Evolutionary conservation across 106 monocot species (phyloP), one percentile per base, ranked within the genome.

Genomic region (Iris macrosiphon): DNA sequence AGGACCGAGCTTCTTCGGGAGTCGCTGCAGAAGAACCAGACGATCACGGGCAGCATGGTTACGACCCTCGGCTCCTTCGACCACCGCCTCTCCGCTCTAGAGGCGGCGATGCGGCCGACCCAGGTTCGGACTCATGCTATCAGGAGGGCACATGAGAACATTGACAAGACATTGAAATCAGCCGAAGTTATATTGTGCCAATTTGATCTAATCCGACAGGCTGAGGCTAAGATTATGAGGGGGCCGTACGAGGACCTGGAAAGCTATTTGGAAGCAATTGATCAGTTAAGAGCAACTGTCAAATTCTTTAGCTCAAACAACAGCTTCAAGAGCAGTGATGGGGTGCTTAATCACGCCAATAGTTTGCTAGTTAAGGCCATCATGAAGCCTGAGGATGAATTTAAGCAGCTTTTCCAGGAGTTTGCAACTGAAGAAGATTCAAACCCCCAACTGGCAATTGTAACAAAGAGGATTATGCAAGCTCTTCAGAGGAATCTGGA

Each of bases 401-500:
- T 87, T 48, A 69, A 23, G 59, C 81, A 71, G 63, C 75, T 94
- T 53, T 88, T 94, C 49, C 72, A 81, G 61, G 88, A 94, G 62
- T 78, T 88, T 62, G 93, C 81, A 48, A 56, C 52, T 52, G 75
- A 64, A 13, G 70, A 31, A 40, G 76, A 85, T 60, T 54, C 88
- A 49, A 66, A 70, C 33, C 65, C 83, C 11, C 80, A 88, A 40
- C 64, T 94, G 21, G 84, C 88, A 15, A 66, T 51, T 44, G 72
- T 88, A 43, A 93, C 88, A 25, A 84, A 65, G 60, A 29, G 75
- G 40, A 93, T 93, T 34, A 88, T 93, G 88, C 77, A 77, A 64
- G 80, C 88, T 57, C 84, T 85, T 52, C 85, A 73, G 43, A 77
- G 43, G 61, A 85, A 80, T 32, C 49, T 85, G 49, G 85, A 85